Conservation (phyloP, 1,139 yeast genomes). For the Suhomyces guaymorum region DNA sequence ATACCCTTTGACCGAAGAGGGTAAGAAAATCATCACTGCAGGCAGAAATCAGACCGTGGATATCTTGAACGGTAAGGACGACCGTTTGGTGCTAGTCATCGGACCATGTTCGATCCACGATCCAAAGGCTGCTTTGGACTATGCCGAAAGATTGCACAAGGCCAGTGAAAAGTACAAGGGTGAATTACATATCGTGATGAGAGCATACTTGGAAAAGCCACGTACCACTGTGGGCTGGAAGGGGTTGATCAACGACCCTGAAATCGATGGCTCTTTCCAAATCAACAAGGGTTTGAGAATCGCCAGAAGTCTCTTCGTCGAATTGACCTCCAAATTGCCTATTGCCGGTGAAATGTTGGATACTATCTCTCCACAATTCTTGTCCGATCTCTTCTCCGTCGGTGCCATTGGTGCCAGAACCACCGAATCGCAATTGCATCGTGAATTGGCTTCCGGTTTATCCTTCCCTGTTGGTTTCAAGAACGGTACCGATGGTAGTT, state of each 20-base stretch:
- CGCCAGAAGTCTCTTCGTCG: constrained; percentile 82
- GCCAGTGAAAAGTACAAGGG: constrained; percentile 64
- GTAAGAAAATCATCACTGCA: constrained; percentile 60
- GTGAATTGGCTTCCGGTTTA: constrained; percentile 92
- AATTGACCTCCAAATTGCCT: constrained; percentile 74
- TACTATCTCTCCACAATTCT: constrained; percentile 92
- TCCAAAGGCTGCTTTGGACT: constrained; percentile 88
- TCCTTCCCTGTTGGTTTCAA: constrained; percentile 98
- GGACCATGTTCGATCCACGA: constrained; percentile 99
- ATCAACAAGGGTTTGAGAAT: constrained; percentile 93
- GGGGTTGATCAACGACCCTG: constrained; percentile 96
- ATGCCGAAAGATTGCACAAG: constrained; percentile 64
- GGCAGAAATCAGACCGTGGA: constrained; percentile 79
- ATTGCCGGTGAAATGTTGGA: constrained; percentile 98
- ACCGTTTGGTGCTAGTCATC: constrained; percentile 76
- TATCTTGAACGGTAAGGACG: constrained; percentile 74
- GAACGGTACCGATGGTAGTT: constrained; percentile 93
- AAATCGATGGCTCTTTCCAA: constrained; percentile 89
- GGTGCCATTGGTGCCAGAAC: constrained; percentile 99
- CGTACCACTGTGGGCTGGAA: constrained; percentile 99
- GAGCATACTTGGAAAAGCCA: constrained; percentile 97
- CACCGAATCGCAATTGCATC: constrained; percentile 93
- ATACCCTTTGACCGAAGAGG: constrained; percentile 63
- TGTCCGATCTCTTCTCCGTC: constrained; percentile 83
- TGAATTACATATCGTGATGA: constrained; percentile 86